Evolutionary conservation across 2,329 filamentous ascomycete genomes (phyloP).

Genomic region (Balansia obtecta): DNA sequence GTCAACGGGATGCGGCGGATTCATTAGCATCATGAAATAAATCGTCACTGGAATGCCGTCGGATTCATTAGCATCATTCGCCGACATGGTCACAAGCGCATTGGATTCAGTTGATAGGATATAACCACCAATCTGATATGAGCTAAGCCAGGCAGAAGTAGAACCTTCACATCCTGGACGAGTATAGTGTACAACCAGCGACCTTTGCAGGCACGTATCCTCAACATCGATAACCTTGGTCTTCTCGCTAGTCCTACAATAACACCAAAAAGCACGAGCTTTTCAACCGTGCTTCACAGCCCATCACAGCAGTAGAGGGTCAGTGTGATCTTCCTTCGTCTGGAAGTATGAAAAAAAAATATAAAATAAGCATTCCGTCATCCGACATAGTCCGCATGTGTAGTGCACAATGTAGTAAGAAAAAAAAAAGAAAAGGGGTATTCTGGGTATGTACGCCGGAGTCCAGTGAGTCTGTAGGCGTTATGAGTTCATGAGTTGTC

Average conservation of each 20-base stretch:
- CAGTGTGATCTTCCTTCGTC: slow-evolving; percentile 1
- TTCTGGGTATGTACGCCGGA: slow-evolving; percentile 5
- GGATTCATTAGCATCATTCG: too few relatives aligned
- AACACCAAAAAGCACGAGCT: slow-evolving; percentile 8
- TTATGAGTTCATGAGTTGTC: neutral
- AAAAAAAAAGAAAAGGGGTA: slow-evolving; percentile 3
- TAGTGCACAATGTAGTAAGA: neutral
- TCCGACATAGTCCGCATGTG: slow-evolving; percentile 11
- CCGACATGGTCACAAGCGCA: neutral
- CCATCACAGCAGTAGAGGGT: slow-evolving; percentile 9
- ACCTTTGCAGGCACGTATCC: slow-evolving; percentile 5
- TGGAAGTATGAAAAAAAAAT: slow-evolving; percentile 12
- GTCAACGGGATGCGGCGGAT: too few relatives aligned
- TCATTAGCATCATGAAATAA: too few relatives aligned
- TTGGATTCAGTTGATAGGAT: neutral
- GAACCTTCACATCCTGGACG: slow-evolving; percentile 7
- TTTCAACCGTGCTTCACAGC: slow-evolving; percentile 6
- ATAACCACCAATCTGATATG: slow-evolving; percentile 4
- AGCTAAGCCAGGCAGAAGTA: slow-evolving; percentile 2
- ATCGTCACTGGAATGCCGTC: too few relatives aligned
- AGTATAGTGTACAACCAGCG: slow-evolving; percentile 11
- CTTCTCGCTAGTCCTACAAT: slow-evolving; percentile 11
- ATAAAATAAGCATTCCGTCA: slow-evolving; percentile 12
- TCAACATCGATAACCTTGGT: neutral
- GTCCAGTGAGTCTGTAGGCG: neutral